A percentile compares a stretch with the other conserved stretches of the same genome.
phyloP scores from a whole-genome alignment of 495 filamentous ascomycete genomes.

The Terfezia boudieri region DNA sequence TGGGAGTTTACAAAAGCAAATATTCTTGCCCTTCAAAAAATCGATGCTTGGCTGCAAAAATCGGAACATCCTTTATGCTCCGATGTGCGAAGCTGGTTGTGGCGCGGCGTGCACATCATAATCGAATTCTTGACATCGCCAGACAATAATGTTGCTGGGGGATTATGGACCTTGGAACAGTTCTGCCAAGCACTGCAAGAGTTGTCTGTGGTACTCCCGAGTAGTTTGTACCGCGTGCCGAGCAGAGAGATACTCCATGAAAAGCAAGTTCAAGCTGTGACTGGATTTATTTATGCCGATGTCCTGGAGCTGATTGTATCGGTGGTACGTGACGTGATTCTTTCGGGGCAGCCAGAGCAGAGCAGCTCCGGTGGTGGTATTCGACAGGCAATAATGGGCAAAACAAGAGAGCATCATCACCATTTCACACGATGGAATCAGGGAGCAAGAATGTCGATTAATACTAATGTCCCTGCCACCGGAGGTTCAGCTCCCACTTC shows the following conservation, averaged over 20 bases:
- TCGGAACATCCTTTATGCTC: not conserved
- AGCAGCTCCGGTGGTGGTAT: too few species aligned
- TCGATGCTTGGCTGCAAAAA: not conserved
- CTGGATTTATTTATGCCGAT: not conserved
- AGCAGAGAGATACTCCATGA: not conserved
- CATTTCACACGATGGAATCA: too few species aligned
- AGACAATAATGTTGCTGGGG: not conserved
- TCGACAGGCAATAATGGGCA: too few species aligned
- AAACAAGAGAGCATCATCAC: too few species aligned
- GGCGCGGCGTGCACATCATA: not conserved
- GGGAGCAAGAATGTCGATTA: too few species aligned
- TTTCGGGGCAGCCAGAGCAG: not conserved
- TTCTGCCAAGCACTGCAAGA: not conserved
- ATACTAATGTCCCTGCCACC: not conserved
- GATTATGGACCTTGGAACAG: not conserved
- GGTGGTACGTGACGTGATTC: not conserved
- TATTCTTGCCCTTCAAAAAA: not conserved
- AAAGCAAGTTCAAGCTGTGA: not conserved
- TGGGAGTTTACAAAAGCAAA: not conserved
- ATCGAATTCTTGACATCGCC: not conserved
- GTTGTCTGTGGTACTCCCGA: not conserved
- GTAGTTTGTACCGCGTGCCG: not conserved
- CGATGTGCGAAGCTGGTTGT: not conserved
- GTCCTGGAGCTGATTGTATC: not conserved
- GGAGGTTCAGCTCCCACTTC: not conserved